Evolutionary conservation across 1,284 basidiomycete species (phyloP).

Genomic region (Malassezia dermatis): DNA sequence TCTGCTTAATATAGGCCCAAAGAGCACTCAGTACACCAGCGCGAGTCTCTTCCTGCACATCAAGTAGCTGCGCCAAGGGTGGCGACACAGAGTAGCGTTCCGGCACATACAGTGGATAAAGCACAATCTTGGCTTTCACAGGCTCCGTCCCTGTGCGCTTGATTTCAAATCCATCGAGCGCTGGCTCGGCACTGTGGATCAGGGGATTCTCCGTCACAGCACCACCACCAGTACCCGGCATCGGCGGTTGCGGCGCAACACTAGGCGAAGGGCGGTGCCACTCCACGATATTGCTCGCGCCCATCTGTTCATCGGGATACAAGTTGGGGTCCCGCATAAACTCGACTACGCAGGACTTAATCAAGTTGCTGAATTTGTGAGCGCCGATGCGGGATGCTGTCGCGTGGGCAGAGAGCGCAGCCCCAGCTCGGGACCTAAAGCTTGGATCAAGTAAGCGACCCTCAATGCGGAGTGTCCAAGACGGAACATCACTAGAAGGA

Average conservation of each 20-base stretch:
- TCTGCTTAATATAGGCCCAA: constrained; percentile 85
- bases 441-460: constrained; percentile 62
- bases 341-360: constrained; percentile 76
- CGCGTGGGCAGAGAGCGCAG: constrained; percentile 37
- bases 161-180: constrained; percentile 72
- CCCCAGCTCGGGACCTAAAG: constrained; percentile 34
- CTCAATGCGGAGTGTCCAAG: constrained; percentile 80
- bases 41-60: constrained; percentile 74
- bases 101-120: constrained; percentile 75
- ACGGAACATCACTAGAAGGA: constrained; percentile 57
- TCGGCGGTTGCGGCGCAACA: constrained; percentile 41
- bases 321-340: constrained; percentile 70
- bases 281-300: constrained; percentile 39
- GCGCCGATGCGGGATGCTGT: constrained; percentile 35
- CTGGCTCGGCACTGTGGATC: constrained; percentile 37
- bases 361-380: constrained; percentile 69
- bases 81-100: constrained; percentile 72
- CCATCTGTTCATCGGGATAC: constrained; percentile 55
- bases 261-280: constrained; percentile 51
- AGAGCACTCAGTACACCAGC: constrained; percentile 69
- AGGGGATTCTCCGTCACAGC: constrained; percentile 33
- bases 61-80: constrained; percentile 66
- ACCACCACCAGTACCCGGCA: constrained; percentile 25
- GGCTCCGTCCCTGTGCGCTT: constrained; percentile 68
- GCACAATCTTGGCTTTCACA: constrained; percentile 65